Evolutionary conservation across 768 basidiomycete genomes (phyloP).

Genomic region (Dendrothele bispora): DNA sequence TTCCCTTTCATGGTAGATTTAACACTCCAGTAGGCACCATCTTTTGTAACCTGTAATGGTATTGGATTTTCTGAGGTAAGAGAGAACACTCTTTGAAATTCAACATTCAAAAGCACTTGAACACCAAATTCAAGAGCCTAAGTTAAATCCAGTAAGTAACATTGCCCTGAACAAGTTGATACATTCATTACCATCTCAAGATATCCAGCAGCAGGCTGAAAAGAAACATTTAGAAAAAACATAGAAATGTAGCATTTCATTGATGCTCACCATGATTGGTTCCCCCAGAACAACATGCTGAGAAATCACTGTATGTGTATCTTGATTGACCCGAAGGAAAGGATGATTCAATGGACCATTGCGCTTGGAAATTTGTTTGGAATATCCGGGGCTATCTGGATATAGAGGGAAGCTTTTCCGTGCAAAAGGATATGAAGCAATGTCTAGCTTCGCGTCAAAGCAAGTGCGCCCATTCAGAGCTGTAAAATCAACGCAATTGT

Average conservation of each 20-base stretch:
- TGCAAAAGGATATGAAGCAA: too few species aligned
- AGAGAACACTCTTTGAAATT: constrained; percentile 15
- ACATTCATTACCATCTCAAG: constrained; percentile 27
- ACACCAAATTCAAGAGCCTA: constrained; percentile 10
- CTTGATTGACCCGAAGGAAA: constrained; percentile 6
- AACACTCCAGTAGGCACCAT: too few species aligned
- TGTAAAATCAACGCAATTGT: constrained; percentile 32
- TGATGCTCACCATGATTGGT: too few species aligned
- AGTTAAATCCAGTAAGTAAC: too few species aligned
- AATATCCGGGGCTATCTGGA: too few species aligned
- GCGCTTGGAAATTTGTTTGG: constrained; percentile 21
- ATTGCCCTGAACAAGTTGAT: too few species aligned
- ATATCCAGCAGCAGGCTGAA: constrained; percentile 40
- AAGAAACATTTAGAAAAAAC: too few species aligned
- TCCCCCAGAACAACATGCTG: constrained; percentile 42
- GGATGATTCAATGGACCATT: constrained; percentile 20
- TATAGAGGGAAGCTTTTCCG: too few species aligned
- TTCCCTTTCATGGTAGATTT: too few species aligned
- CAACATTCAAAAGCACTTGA: constrained; percentile 17
- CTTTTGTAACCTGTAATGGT: constrained; percentile 13
- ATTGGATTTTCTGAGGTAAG: constrained; percentile 18
- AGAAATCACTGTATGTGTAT: constrained; percentile 35
- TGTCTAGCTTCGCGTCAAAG: too few species aligned
- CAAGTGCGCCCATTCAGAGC: too few species aligned
- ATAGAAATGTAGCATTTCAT: too few species aligned